Percentiles rank a stretch among this genome's conserved stretches.
Evolutionary conservation across 179 eudicot genomes (phyloP).

Genomic region (Beta corolliflora): DNA sequence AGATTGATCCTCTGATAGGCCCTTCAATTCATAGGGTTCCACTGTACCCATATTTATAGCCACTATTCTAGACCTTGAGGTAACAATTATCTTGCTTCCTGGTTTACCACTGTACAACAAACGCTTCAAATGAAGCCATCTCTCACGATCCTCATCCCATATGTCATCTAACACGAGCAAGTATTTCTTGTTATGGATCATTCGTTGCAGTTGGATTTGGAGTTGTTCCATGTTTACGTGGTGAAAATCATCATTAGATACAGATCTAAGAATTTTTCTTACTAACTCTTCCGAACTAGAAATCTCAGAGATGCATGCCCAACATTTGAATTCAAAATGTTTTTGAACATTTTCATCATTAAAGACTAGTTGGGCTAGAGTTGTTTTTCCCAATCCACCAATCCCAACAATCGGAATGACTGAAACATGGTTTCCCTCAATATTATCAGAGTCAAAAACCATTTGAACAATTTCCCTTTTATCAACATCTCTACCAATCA

Average conservation of each 20-base stretch:
- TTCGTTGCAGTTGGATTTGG: neutral
- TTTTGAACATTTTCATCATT: constrained; percentile 3
- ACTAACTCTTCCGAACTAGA: neutral
- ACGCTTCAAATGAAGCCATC: neutral
- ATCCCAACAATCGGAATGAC: constrained; percentile 8
- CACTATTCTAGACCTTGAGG: constrained; percentile 2
- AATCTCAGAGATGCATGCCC: constrained; percentile 7
- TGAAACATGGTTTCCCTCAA: neutral
- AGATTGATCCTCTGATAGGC: constrained; percentile 19
- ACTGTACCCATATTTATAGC: constrained; percentile 16
- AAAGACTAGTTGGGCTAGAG: neutral
- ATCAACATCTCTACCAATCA: constrained; percentile 16
- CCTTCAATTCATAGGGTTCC: constrained; percentile 12
- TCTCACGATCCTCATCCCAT: constrained; percentile 13
- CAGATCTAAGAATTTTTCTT: neutral
- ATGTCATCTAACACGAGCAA: constrained; percentile 10
- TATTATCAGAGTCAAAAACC: neutral
- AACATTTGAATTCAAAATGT: constrained; percentile 1
- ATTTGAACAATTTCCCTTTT: neutral
- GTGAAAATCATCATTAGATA: neutral
- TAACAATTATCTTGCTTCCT: constrained; percentile 18
- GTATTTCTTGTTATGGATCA: neutral
- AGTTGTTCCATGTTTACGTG: neutral
- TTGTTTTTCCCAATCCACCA: constrained; percentile 10
- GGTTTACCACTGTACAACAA: constrained; percentile 1